phyloP scores from a whole-genome alignment of 1,284 basidiomycete genomes.

The Pseudozyma flocculosa region DNA sequence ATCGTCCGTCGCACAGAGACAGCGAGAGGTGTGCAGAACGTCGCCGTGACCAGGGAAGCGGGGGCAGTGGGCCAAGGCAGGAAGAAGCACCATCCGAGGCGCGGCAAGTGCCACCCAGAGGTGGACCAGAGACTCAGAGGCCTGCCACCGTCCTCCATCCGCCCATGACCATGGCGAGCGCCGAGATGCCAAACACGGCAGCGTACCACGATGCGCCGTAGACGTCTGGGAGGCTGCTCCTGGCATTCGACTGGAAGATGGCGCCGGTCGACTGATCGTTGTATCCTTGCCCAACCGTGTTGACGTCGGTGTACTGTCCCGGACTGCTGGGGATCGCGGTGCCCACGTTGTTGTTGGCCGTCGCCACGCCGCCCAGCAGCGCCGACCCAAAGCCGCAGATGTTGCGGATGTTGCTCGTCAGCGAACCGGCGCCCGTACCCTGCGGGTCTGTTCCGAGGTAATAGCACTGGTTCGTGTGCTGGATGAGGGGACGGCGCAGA shows the following conservation, averaged over 20 bases:
- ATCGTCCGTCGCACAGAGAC: too few relatives aligned
- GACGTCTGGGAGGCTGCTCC: neutral
- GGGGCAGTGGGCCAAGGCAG: too few relatives aligned
- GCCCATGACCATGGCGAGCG: constrained; percentile 6
- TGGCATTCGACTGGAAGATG: constrained; percentile 18
- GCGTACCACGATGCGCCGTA: neutral
- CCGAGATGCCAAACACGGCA: neutral
- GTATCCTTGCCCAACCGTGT: constrained; percentile 24
- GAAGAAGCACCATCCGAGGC: too few relatives aligned
- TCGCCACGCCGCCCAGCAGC: constrained; percentile 38
- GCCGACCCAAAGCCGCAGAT: constrained; percentile 41
- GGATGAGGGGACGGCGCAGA: too few relatives aligned
- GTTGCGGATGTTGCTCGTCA: constrained; percentile 37
- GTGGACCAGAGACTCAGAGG: too few relatives aligned
- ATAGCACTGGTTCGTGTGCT: constrained; percentile 42
- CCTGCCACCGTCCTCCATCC: neutral
- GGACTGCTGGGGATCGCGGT: constrained; percentile 9
- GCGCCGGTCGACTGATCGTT: constrained; percentile 31
- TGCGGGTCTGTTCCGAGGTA: constrained; percentile 45
- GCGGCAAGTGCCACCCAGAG: too few relatives aligned
- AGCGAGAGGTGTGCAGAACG: too few relatives aligned
- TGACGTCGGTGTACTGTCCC: constrained; percentile 32
- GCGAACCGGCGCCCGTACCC: constrained; percentile 37
- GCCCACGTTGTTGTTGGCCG: constrained; percentile 20
- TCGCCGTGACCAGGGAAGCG: too few relatives aligned